Base-by-base conservation (phyloP, 768 basidiomycete genomes). In the Lentinula lateritia region DNA sequence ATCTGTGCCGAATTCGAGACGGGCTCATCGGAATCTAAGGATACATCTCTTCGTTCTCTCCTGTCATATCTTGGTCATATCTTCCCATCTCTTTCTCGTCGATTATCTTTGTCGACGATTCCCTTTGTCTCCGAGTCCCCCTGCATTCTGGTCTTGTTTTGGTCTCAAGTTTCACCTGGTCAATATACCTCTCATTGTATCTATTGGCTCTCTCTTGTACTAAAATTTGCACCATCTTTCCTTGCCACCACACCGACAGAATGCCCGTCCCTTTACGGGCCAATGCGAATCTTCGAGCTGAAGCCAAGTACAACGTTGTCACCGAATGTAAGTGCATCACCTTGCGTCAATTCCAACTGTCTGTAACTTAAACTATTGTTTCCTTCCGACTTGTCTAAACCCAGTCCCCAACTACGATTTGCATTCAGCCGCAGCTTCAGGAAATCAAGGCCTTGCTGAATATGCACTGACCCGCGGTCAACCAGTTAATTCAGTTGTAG, bases 391-490 rank as follows among this genome's bases (percentile, higher is more conserved):
- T 54, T 36, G 53, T 16, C 28, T 43, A 3, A 2, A 28, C 28
- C 12, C 23, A 93, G 91, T 90, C 66, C 87, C 89, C 38, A 86
- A 85, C 66, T 85, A 90, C 42, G 89, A 89, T 45, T 75, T 92
- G 1, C 90, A 92, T 68, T 83, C 87, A 20, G 90, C 90, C 41
- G 88, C 90, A 13, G 86, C 84, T 5, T 85, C 87, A 32, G 95
- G 95, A 57, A 94, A 99, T 72, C 81, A 96, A 56, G 95, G 93
- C 4, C 87, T 96, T 63, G 95, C 93, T 62, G 88, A 90, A 71
- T 97, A 93, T 72, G 97, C 97, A 2, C 81, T 99, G 23, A 85
- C 87, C 2, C 89, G 95, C 67, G 96, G 96, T 7, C 97, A 98
- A 68, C 96, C 97, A 9, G 87, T 96, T 73, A 98, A 99, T 73